Evolutionary conservation across 768 basidiomycete species (phyloP).

Genomic region (Lactifluus pinguis): DNA sequence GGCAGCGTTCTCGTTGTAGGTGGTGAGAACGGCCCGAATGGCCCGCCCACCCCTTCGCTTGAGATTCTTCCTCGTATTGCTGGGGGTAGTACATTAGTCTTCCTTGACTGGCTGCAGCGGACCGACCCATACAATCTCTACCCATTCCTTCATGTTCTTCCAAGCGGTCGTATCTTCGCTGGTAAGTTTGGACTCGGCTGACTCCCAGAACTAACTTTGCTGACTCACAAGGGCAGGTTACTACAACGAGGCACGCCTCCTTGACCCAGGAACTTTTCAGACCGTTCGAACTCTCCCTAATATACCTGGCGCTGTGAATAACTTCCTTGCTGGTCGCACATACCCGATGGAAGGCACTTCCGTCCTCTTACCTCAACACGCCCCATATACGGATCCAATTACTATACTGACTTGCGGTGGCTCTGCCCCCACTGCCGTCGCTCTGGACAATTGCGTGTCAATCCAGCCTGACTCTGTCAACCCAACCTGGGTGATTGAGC

Average conservation of each 20-base stretch:
- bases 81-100: constrained; percentile 52
- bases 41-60: constrained; percentile 51
- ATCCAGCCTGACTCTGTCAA: constrained; percentile 56
- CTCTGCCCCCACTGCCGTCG: constrained; percentile 41
- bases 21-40: constrained; percentile 68
- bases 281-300: constrained; percentile 57
- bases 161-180: constrained; percentile 59
- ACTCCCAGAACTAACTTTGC: neutral
- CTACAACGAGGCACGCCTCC: constrained; percentile 68
- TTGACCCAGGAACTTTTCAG: constrained; percentile 55
- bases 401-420: constrained; percentile 69
- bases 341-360: constrained; percentile 73
- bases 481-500: constrained; percentile 61
- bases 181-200: constrained; percentile 35
- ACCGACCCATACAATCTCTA: constrained; percentile 79
- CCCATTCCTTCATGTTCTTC: constrained; percentile 66
- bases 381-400: constrained; percentile 70
- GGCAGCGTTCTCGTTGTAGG: constrained; percentile 68
- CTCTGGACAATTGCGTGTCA: constrained; percentile 62
- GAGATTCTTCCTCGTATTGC: constrained; percentile 61
- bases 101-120: constrained; percentile 56
- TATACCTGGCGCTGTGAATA: constrained; percentile 64
- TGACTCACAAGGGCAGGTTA: constrained; percentile 38
- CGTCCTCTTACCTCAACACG: constrained; percentile 56
- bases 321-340: constrained; percentile 63